These are phyloP conservation scores for Tetrahymena elliotti DNA, from an alignment of 73 alveolate genomes.

Conservation along the genomic window DNA sequence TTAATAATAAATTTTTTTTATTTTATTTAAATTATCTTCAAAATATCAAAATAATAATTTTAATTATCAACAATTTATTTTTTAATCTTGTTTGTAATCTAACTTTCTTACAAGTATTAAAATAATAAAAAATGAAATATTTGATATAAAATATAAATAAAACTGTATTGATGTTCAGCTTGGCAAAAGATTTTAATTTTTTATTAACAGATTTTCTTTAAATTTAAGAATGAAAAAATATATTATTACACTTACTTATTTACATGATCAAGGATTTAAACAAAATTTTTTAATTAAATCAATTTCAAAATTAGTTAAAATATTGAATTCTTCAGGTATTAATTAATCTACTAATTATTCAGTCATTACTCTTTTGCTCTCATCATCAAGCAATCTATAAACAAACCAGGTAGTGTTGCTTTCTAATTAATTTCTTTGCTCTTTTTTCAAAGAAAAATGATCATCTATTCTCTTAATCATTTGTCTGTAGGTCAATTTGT, in stretches of 20 bases:
- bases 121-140: too few relatives aligned
- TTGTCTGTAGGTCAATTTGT: not conserved
- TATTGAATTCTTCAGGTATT: not conserved
- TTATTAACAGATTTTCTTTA: too few relatives aligned
- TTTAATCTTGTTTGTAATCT: too few relatives aligned
- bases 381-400: not conserved
- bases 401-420: not conserved
- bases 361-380: not conserved
- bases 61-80: too few relatives aligned
- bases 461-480: not conserved
- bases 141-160: too few relatives aligned
- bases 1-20: too few relatives aligned
- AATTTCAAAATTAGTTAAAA: not conserved
- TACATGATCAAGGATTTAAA: not conserved
- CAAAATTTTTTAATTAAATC: not conserved
- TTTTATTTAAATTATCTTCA: too few relatives aligned
- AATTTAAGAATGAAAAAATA: not conserved
- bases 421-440: not conserved
- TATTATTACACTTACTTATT: not conserved
- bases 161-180: too few relatives aligned
- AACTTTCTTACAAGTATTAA: too few relatives aligned
- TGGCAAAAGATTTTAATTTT: too few relatives aligned
- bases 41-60: too few relatives aligned
- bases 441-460: not conserved
- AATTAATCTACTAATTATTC: not conserved